Percentiles rank a stretch among this genome's conserved stretches.
These are phyloP conservation scores for Penicillium longicatenatum DNA, from an alignment of 495 filamentous ascomycete genomes.

Conservation along the genomic window DNA sequence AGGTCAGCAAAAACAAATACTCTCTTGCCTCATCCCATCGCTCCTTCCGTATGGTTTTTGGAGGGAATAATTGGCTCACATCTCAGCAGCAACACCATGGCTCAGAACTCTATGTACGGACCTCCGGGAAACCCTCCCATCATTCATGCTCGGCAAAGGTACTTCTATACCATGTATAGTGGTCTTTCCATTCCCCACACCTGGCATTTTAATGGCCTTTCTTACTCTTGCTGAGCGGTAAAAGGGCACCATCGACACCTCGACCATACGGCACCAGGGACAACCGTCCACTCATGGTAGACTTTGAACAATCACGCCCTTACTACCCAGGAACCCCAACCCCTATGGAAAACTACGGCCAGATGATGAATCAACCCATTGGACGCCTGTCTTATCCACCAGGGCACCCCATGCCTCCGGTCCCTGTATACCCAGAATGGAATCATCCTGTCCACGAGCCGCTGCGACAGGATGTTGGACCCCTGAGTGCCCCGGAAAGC, in stretches of 20 bases:
- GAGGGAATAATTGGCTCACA: constrained; percentile 31
- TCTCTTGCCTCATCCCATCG: constrained; percentile 8
- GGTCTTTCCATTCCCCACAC: constrained; percentile 12
- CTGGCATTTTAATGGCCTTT: constrained; percentile 6
- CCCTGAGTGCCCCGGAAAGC: constrained; percentile 35
- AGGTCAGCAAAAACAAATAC: constrained; percentile 42
- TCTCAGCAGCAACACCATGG: constrained; percentile 32
- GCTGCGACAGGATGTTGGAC: constrained; percentile 36
- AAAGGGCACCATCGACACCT: constrained; percentile 35
- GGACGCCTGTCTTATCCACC: constrained; percentile 43
- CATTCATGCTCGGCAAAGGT: constrained; percentile 48
- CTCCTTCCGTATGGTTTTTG: neutral
- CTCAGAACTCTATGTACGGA: constrained; percentile 38
- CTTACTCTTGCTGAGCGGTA: constrained; percentile 32
- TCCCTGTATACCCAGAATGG: constrained; percentile 39
- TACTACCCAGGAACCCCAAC: constrained; percentile 34
- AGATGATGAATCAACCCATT: constrained; percentile 22
- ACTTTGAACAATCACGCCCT: constrained; percentile 34
- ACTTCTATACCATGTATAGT: constrained; percentile 26
- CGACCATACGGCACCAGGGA: constrained; percentile 36
- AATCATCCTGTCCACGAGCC: constrained; percentile 39
- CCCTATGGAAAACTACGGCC: constrained; percentile 27
- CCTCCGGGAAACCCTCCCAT: constrained; percentile 35
- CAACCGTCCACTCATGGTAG: constrained; percentile 29
- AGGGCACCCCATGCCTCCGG: constrained; percentile 34